Conservation (phyloP, 2,329 filamentous ascomycete species). For the Exophiala xenobiotica region DNA sequence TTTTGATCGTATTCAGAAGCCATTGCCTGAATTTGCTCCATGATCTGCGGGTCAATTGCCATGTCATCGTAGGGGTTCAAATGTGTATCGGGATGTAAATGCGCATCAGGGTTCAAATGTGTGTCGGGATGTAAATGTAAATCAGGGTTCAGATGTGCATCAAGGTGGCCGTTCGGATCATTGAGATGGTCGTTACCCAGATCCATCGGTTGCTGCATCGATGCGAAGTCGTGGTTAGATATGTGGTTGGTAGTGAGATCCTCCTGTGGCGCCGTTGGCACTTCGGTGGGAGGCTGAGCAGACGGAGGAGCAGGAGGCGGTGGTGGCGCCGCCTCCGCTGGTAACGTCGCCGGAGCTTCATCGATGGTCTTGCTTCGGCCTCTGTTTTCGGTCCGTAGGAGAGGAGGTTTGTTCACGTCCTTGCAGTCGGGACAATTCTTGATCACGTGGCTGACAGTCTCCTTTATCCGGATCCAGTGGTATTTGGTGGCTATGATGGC, state of each 20-base stretch:
- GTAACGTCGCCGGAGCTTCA: constrained; percentile 15
- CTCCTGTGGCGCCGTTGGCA: constrained; percentile 14
- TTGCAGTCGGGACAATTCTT: constrained; percentile 89
- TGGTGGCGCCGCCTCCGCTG: constrained; percentile 4
- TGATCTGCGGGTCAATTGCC: constrained; percentile 62
- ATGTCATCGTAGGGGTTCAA: constrained; percentile 50
- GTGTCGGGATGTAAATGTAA: constrained; percentile 36
- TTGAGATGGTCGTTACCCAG: constrained; percentile 37
- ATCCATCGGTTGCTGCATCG: constrained; percentile 29
- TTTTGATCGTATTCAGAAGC: constrained; percentile 24
- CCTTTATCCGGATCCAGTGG: constrained; percentile 97
- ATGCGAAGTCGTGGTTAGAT: constrained; percentile 20
- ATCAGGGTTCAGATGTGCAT: constrained; percentile 41
- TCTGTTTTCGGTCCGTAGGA: constrained; percentile 33
- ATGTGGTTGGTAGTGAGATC: constrained; percentile 20
- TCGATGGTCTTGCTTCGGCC: constrained; percentile 30
- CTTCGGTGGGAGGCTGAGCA: constrained; percentile 1
- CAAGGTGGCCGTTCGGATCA: constrained; percentile 32
- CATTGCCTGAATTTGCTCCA: constrained; percentile 49
- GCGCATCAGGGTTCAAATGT: constrained; percentile 37
- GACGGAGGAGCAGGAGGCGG: neutral
- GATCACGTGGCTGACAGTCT: constrained; percentile 93
- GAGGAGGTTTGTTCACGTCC: constrained; percentile 65
- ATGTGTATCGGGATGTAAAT: constrained; percentile 38
- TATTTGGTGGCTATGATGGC: constrained; percentile 90